Conservation (phyloP, 306 rosid species). For the Hylodesmum podocarpum region DNA sequence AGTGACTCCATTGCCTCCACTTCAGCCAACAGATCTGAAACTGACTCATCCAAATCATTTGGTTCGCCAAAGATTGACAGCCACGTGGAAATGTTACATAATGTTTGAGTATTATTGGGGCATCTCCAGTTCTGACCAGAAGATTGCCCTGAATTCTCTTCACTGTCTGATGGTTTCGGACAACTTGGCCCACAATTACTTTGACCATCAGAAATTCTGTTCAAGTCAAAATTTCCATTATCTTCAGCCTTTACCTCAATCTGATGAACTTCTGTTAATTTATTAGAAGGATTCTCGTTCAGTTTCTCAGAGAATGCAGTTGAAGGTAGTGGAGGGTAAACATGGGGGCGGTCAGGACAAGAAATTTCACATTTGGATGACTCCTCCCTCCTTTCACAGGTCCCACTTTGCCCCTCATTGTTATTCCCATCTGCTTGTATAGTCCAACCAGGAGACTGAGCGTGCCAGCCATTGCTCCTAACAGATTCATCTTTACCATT, state of each 20-base stretch:
- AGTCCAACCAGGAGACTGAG: constrained; percentile 48
- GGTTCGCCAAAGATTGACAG: constrained; percentile 57
- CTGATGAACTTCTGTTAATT: constrained; percentile 41
- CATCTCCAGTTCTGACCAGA: constrained; percentile 66
- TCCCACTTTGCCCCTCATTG: constrained; percentile 42
- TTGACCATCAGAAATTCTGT: constrained; percentile 46
- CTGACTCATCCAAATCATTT: constrained; percentile 75
- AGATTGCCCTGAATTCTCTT: constrained; percentile 75
- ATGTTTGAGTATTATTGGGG: constrained; percentile 40
- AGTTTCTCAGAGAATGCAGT: constrained; percentile 41
- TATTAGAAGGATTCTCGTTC: constrained; percentile 32
- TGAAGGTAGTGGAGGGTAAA: constrained; percentile 44
- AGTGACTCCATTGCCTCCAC: constrained; percentile 90
- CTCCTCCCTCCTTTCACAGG: constrained; percentile 37
- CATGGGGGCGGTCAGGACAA: constrained; percentile 40
- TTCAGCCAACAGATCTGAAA: constrained; percentile 94
- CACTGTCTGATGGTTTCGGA: constrained; percentile 66
- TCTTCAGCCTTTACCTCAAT: constrained; percentile 37
- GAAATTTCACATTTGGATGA: constrained; percentile 43
- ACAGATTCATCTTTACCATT: constrained; percentile 49
- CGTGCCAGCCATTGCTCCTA: constrained; percentile 44
- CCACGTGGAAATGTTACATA: constrained; percentile 58
- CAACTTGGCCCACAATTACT: constrained; percentile 43
- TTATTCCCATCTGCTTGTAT: constrained; percentile 52
- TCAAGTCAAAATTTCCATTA: constrained; percentile 49